phyloP scores from a whole-genome alignment of 192 early-diverging fungal species.

The Gonapodya sp. region DNA sequence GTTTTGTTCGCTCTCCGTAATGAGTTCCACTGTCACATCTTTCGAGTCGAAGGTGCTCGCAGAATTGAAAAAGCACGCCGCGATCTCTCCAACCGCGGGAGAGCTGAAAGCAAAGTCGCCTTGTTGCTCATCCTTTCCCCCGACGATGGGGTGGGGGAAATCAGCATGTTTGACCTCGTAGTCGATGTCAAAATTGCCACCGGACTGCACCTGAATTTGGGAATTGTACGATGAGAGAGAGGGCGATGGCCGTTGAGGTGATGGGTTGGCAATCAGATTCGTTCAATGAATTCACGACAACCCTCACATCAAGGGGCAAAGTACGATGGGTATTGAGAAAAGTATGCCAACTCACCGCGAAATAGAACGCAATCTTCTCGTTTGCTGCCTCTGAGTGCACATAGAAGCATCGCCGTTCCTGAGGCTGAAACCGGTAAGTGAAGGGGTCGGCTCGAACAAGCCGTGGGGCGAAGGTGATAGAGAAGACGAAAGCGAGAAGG shows the following conservation, averaged over 20 bases:
- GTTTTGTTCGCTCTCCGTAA: slow-evolving; percentile 38
- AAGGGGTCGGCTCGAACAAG: slow-evolving; percentile 18
- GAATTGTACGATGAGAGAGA: slow-evolving; percentile 2
- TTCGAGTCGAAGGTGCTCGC: slow-evolving; percentile 94
- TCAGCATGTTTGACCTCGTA: slow-evolving; percentile 59
- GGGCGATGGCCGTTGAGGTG: background rate
- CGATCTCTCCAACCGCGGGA: slow-evolving; percentile 76
- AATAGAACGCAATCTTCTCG: slow-evolving; percentile 95
- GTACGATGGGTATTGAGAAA: background rate
- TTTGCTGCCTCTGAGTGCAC: slow-evolving; percentile 59
- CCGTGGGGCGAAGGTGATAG: no score
- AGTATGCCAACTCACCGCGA: slow-evolving; percentile 87
- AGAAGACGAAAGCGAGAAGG: no score
- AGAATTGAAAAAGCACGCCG: slow-evolving; percentile 94
- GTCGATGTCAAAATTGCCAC: slow-evolving; percentile 96
- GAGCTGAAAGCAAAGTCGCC: slow-evolving; percentile 93
- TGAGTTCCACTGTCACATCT: slow-evolving; percentile 77
- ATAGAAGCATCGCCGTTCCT: slow-evolving; percentile 90
- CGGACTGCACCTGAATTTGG: slow-evolving; percentile 75
- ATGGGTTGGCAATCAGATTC: background rate
- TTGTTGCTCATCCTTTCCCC: slow-evolving; percentile 80
- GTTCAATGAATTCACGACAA: background rate
- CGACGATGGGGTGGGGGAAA: slow-evolving; percentile 60
- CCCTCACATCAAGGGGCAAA: no score
- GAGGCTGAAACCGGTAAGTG: slow-evolving; percentile 79